Conservation (phyloP, 257 asterid species). For the Lycium barbarum region DNA sequence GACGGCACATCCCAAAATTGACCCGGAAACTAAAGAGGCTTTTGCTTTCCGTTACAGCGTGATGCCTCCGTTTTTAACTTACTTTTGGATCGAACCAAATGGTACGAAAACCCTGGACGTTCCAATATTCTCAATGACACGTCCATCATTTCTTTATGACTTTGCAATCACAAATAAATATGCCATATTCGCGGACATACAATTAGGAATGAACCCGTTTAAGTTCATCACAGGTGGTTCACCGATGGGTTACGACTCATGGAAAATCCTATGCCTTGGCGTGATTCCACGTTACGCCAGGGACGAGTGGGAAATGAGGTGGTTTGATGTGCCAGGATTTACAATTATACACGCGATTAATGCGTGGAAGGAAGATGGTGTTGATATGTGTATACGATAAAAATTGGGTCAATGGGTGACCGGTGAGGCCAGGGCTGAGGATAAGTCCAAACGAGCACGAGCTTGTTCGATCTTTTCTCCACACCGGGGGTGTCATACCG, state of each 20-base stretch:
- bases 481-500: too few relatives aligned
- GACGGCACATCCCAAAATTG: conserved; percentile 85
- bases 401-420: too few relatives aligned
- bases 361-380: conserved; percentile 81
- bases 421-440: too few relatives aligned
- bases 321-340: conserved; percentile 38
- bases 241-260: conserved; percentile 52
- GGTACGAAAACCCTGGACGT: conserved; percentile 68
- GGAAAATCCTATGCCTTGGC: conserved; percentile 66
- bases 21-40: conserved; percentile 48
- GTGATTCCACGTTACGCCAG: conserved; percentile 61
- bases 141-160: conserved; percentile 69
- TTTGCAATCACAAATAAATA: conserved; percentile 69
- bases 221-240: conserved; percentile 59
- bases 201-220: conserved; percentile 60
- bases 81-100: conserved; percentile 49
- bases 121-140: conserved; percentile 68
- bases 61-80: conserved; percentile 66
- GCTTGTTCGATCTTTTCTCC: too few relatives aligned
- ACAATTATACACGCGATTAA: conserved; percentile 49
- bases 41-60: conserved; percentile 76
- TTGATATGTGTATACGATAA: conserved; percentile 32
- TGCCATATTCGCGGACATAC: conserved; percentile 69
- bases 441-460: too few relatives aligned
- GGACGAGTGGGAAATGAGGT: conserved; percentile 64